Evolutionary conservation across 768 basidiomycete species (phyloP).

Genomic region (Leccinum ochraceum): DNA sequence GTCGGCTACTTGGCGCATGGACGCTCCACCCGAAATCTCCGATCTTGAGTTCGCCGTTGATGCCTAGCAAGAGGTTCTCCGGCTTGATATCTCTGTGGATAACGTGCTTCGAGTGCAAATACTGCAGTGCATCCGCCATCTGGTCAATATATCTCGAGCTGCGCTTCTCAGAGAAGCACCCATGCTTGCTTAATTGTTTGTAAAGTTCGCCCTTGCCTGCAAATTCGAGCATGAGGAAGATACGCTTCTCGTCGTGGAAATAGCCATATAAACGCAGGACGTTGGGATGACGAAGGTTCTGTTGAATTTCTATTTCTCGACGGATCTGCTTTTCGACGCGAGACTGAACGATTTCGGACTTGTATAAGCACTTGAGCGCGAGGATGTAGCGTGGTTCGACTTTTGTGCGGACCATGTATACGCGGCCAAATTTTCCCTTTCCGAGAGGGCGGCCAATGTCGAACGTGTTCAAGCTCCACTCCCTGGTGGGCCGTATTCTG

Average conservation of each 20-base stretch:
- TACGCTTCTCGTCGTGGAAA: constrained; percentile 97
- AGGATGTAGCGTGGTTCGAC: constrained; percentile 86
- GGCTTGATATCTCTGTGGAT: constrained; percentile 99
- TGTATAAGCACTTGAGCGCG: constrained; percentile 96
- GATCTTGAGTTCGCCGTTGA: constrained; percentile 97
- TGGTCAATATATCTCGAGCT: constrained; percentile 92
- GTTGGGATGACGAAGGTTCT: constrained; percentile 93
- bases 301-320: constrained; percentile 97
- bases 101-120: constrained; percentile 94
- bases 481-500: constrained; percentile 72
- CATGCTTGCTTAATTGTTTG: constrained; percentile 87
- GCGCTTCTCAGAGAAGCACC: constrained; percentile 85
- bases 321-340: constrained; percentile 96
- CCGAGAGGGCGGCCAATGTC: constrained; percentile 95
- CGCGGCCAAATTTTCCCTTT: constrained; percentile 99
- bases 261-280: constrained; percentile 94
- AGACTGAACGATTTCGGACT: constrained; percentile 89
- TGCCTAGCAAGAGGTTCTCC: constrained; percentile 91
- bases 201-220: constrained; percentile 97
- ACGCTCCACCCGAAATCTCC: constrained; percentile 99
- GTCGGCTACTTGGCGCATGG: constrained; percentile 88
- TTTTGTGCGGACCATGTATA: constrained; percentile 98
- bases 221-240: constrained; percentile 98
- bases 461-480: constrained; percentile 84
- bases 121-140: constrained; percentile 94